These are phyloP conservation scores for Botrytis hyacinthi DNA, from an alignment of 2,329 filamentous ascomycete species.

Conservation along the genomic window DNA sequence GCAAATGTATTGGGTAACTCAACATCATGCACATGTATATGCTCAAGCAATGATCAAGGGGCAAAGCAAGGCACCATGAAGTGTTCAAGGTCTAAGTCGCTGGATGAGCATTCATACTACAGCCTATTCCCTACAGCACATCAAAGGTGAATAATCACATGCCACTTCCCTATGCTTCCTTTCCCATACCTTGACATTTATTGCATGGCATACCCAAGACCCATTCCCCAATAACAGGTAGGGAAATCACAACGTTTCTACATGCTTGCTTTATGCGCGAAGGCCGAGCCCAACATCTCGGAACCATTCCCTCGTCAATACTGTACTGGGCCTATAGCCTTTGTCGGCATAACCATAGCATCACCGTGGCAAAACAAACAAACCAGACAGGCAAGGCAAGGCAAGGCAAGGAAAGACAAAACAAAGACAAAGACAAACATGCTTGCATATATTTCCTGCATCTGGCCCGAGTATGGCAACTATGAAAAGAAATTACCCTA, in stretches of 20 bases:
- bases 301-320: background rate
- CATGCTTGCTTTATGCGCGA: slow-evolving; percentile 5
- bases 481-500: slow-evolving; percentile 2
- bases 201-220: background rate
- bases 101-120: slow-evolving; percentile 6
- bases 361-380: slow-evolving; percentile 1
- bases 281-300: slow-evolving; percentile 8
- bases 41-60: background rate
- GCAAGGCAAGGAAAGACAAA: background rate
- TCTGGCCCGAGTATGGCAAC: background rate
- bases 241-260: background rate
- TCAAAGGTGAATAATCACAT: slow-evolving; percentile 12
- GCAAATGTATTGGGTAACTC: slow-evolving; percentile 9
- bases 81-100: slow-evolving; percentile 16
- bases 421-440: background rate
- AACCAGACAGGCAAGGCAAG: background rate
- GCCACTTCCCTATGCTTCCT: slow-evolving; percentile 11
- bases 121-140: slow-evolving; percentile 1
- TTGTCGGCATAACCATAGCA: slow-evolving; percentile 2
- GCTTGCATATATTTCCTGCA: slow-evolving; percentile 9
- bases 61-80: slow-evolving; percentile 17
- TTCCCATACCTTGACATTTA: background rate
- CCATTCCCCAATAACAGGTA: background rate
- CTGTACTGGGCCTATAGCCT: background rate
- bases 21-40: background rate